Evolutionary conservation across 2,329 filamentous ascomycete genomes (phyloP).

Genomic region (Microthyrium microscopicum): DNA sequence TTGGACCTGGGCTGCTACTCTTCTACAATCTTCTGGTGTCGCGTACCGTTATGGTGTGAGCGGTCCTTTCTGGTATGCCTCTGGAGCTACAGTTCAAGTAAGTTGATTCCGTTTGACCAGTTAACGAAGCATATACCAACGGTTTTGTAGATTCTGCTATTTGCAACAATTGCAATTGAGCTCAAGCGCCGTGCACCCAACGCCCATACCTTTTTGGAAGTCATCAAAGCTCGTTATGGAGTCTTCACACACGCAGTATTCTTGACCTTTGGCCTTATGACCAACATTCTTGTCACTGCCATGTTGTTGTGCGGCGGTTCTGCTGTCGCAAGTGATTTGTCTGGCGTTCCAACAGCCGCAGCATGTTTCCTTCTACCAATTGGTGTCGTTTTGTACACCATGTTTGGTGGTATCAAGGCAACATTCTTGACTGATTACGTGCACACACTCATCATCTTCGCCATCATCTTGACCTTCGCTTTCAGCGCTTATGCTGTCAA

Average conservation of each 20-base stretch:
- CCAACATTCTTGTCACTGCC: conserved; percentile 21
- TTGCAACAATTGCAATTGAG: conserved; percentile 10
- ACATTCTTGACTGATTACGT: conserved; percentile 18
- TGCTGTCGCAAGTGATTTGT: conserved; percentile 7
- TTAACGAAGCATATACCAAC: conserved; percentile 18
- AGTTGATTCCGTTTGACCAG: conserved; percentile 17
- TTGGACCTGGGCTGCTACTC: conserved; percentile 16
- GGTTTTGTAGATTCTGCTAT: conserved; percentile 18
- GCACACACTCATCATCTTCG: conserved; percentile 26
- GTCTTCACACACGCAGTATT: conserved; percentile 22
- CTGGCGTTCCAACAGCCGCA: conserved; percentile 11
- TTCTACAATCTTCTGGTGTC: conserved; percentile 17
- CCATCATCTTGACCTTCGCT: conserved; percentile 27
- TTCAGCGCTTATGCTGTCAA: conserved; percentile 25
- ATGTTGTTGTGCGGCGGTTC: conserved; percentile 1
- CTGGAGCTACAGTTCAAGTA: conserved; percentile 18
- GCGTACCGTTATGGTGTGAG: conserved; percentile 21
- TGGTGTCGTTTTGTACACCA: conserved; percentile 13
- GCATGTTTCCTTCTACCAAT: conserved; percentile 13
- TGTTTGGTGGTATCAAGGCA: conserved; percentile 13
- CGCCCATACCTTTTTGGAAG: conserved; percentile 25
- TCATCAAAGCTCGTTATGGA: conserved; percentile 25
- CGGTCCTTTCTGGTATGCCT: conserved; percentile 8
- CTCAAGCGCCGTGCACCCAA: conserved; percentile 16
- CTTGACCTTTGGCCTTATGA: conserved; percentile 25